Evolutionary conservation across 768 basidiomycete genomes (phyloP).

Genomic region (Podaxis sp.): DNA sequence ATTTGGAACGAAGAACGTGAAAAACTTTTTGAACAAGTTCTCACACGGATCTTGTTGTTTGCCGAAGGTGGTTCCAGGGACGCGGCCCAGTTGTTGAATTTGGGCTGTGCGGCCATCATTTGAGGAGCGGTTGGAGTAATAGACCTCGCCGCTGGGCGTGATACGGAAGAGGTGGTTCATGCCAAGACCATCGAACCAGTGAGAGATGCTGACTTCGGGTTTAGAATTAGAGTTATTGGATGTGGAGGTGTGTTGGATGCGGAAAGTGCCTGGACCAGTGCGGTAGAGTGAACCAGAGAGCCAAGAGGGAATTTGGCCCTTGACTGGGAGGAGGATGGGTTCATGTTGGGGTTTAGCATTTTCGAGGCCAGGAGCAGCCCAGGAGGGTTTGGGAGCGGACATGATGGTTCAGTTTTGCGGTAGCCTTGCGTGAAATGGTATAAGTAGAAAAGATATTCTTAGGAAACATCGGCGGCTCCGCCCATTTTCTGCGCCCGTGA

Average conservation of each 20-base stretch:
- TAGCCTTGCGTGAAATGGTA: background rate
- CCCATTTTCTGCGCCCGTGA: background rate
- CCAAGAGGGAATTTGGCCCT: conserved; percentile 4
- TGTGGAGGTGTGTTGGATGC: background rate
- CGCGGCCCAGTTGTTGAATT: conserved; percentile 1
- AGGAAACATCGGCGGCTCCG: background rate
- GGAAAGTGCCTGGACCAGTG: conserved; percentile 4
- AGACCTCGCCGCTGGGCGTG: conserved; percentile 4
- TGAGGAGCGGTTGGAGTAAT: conserved; percentile 8
- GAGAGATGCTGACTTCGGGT: background rate
- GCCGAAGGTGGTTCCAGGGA: background rate
- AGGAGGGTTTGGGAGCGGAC: background rate
- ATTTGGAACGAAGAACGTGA: background rate
- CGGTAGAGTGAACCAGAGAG: conserved; percentile 5
- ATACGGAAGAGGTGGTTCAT: conserved; percentile 9
- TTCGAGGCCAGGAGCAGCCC: conserved; percentile 7
- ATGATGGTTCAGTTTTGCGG: background rate
- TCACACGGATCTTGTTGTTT: conserved; percentile 1
- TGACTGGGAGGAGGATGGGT: conserved; percentile 7
- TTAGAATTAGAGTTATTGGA: background rate
- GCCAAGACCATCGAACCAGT: conserved; percentile 4
- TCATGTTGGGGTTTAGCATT: conserved; percentile 6
- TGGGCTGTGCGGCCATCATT: background rate
- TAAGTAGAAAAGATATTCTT: background rate
- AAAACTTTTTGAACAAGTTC: conserved; percentile 7